phyloP scores from a whole-genome alignment of 1,139 yeast species.

The Taphrina populina region DNA sequence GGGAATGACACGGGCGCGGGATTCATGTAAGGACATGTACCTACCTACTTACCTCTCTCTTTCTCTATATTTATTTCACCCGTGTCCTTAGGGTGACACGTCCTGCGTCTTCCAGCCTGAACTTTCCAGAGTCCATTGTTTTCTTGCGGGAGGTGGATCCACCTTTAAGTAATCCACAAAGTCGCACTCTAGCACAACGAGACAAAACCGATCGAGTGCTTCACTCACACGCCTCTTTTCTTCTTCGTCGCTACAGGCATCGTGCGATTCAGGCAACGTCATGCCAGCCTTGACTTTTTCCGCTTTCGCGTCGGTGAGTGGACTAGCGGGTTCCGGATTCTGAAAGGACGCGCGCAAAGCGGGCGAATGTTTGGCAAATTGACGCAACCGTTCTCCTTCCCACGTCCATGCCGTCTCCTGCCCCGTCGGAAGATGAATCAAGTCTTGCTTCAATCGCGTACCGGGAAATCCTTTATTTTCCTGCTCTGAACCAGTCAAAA shows the following conservation, averaged over 20 bases:
- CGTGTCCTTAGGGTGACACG: slow-evolving; percentile 9
- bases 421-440: not conserved
- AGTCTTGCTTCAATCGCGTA: not conserved
- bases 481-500: slow-evolving; percentile 2
- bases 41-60: not conserved
- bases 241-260: slow-evolving; percentile 18
- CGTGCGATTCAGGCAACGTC: slow-evolving; percentile 21
- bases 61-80: not conserved
- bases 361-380: slow-evolving; percentile 32
- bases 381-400: slow-evolving; percentile 29
- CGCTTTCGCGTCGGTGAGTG: slow-evolving; percentile 18
- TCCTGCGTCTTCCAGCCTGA: slow-evolving; percentile 7
- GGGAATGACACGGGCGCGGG: slow-evolving; percentile 11
- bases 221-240: slow-evolving; percentile 10
- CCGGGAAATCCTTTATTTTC: slow-evolving; percentile 20
- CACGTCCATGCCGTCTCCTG: slow-evolving; percentile 14
- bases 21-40: not conserved
- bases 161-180: slow-evolving; percentile 28
- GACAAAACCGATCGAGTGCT: slow-evolving; percentile 27
- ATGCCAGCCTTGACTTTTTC: slow-evolving; percentile 9
- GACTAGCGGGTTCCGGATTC: slow-evolving; percentile 25
- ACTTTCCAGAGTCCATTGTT: slow-evolving; percentile 15
- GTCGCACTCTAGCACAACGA: slow-evolving; percentile 21
- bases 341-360: slow-evolving; percentile 25
- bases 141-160: slow-evolving; percentile 28